A percentile compares a stretch with the other conserved stretches of the same genome.
phyloP scores from a whole-genome alignment of 495 filamentous ascomycete genomes.

The Annulohypoxylon maeteangense region DNA sequence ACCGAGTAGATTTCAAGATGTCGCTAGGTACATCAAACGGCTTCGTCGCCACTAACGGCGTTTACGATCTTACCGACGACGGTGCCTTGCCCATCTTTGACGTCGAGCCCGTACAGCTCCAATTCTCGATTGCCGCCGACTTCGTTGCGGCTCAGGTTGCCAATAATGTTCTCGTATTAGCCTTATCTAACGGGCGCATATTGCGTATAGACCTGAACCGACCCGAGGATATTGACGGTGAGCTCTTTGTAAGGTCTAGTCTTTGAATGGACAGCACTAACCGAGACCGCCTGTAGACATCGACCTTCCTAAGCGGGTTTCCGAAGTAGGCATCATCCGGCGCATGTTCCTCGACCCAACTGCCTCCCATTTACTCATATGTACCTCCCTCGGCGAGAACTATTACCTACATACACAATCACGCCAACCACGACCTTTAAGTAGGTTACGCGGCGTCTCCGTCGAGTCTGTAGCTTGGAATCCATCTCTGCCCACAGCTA shows the following conservation, averaged over 20 bases:
- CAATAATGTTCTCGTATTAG: slow-evolving; percentile 94
- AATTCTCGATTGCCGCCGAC: slow-evolving; percentile 89
- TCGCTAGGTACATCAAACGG: slow-evolving; percentile 59
- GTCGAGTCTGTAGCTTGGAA: slow-evolving; percentile 96
- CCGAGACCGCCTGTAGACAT: slow-evolving; percentile 70
- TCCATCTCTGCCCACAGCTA: slow-evolving; percentile 93
- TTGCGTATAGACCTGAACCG: slow-evolving; percentile 93
- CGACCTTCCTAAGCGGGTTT: slow-evolving; percentile 92
- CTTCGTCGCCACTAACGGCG: slow-evolving; percentile 59
- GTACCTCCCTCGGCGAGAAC: slow-evolving; percentile 91
- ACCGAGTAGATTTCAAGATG: slow-evolving; percentile 49
- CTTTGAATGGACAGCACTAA: background rate
- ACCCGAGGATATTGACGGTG: slow-evolving; percentile 95
- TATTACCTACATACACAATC: slow-evolving; percentile 98
- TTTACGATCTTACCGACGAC: slow-evolving; percentile 67
- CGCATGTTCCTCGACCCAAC: slow-evolving; percentile 97
- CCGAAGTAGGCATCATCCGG: slow-evolving; percentile 89
- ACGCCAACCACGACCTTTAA: slow-evolving; percentile 81
- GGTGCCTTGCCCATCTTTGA: slow-evolving; percentile 85
- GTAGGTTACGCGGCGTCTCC: slow-evolving; percentile 82
- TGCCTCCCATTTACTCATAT: slow-evolving; percentile 91
- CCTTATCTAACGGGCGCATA: slow-evolving; percentile 87
- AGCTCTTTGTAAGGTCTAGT: slow-evolving; percentile 13
- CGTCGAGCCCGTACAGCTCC: slow-evolving; percentile 87
- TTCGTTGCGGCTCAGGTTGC: slow-evolving; percentile 97